Conservation (phyloP, 2,329 filamentous ascomycete genomes). For the Thelonectria discophora region DNA sequence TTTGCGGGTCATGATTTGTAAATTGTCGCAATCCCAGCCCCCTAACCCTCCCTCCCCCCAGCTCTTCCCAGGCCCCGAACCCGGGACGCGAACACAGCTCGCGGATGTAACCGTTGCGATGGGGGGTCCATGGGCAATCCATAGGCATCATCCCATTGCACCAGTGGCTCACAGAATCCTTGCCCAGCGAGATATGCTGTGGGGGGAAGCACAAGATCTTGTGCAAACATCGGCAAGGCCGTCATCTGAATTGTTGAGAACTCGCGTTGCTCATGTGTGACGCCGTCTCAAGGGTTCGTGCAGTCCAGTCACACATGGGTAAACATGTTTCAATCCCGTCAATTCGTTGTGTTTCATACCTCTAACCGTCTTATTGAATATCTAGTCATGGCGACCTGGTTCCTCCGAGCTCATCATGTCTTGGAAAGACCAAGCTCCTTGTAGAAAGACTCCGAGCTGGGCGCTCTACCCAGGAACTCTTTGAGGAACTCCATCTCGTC, state of each 20-base stretch:
- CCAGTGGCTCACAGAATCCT: neutral
- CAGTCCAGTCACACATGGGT: neutral
- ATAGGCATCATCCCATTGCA: neutral
- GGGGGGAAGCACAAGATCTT: slow-evolving; percentile 5
- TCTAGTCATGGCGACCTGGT: neutral
- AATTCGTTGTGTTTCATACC: neutral
- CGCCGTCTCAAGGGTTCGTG: neutral
- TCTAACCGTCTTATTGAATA: slow-evolving; percentile 19
- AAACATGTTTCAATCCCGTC: slow-evolving; percentile 2
- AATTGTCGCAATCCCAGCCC: neutral
- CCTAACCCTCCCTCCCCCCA: neutral
- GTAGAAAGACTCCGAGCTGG: slow-evolving; percentile 82
- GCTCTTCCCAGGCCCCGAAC: neutral
- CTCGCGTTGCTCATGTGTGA: slow-evolving; percentile 3
- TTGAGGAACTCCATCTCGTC: slow-evolving; percentile 84
- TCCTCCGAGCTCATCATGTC: slow-evolving; percentile 14
- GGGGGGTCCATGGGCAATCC: neutral
- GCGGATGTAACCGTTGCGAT: slow-evolving; percentile 10
- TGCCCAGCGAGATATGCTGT: slow-evolving; percentile 2
- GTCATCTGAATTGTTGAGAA: neutral
- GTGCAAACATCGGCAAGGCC: slow-evolving; percentile 4
- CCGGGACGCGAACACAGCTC: neutral
- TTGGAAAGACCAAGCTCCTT: slow-evolving; percentile 69
- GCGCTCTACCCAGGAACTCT: slow-evolving; percentile 80
- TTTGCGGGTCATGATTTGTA: neutral